Percentiles rank a stretch among this genome's conserved stretches.
phyloP scores from a whole-genome alignment of 2,329 filamentous ascomycete genomes.

The Hypoxylon sp. region DNA sequence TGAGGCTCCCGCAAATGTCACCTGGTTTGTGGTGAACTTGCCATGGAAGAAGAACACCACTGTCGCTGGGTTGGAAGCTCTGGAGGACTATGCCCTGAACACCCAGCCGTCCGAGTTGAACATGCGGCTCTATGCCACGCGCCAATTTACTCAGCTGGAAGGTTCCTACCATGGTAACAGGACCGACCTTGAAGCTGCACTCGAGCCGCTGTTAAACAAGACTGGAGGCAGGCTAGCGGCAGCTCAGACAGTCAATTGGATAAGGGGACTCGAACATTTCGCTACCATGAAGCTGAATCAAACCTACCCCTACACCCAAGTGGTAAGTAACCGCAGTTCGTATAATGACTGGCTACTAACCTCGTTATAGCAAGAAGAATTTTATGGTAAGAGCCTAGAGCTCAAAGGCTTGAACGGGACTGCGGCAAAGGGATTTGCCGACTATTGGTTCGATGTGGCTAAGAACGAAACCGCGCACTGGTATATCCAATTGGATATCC shows the following conservation, averaged over 20 bases:
- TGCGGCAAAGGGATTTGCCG: conserved; percentile 57
- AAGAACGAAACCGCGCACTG: conserved; percentile 57
- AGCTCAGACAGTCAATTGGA: conserved; percentile 53
- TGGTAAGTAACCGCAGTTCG: conserved; percentile 46
- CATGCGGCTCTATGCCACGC: conserved; percentile 59
- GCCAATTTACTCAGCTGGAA: conserved; percentile 57
- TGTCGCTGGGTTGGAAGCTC: conserved; percentile 65
- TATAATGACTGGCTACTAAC: conserved; percentile 29
- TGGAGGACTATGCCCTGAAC: conserved; percentile 51
- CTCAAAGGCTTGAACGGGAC: conserved; percentile 56
- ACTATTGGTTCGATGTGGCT: conserved; percentile 59
- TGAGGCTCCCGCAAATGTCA: conserved; percentile 52
- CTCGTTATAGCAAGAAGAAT: conserved; percentile 58
- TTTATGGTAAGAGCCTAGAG: conserved; percentile 61
- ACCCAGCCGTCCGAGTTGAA: conserved; percentile 60
- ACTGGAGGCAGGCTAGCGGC: conserved; percentile 55
- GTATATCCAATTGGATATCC: conserved; percentile 61
- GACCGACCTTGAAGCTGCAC: conserved; percentile 52
- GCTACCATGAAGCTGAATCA: conserved; percentile 53
- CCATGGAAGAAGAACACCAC: conserved; percentile 50
- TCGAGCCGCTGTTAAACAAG: conserved; percentile 56
- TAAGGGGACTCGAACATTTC: conserved; percentile 54
- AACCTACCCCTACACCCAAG: conserved; percentile 51
- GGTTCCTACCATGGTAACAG: conserved; percentile 59
- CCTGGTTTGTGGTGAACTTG: conserved; percentile 52